Percentiles rank a stretch among this genome's conserved stretches.
These are phyloP conservation scores for Plasmodiophora brassicae DNA, from an alignment of 208 protist species.

Conservation along the genomic window DNA sequence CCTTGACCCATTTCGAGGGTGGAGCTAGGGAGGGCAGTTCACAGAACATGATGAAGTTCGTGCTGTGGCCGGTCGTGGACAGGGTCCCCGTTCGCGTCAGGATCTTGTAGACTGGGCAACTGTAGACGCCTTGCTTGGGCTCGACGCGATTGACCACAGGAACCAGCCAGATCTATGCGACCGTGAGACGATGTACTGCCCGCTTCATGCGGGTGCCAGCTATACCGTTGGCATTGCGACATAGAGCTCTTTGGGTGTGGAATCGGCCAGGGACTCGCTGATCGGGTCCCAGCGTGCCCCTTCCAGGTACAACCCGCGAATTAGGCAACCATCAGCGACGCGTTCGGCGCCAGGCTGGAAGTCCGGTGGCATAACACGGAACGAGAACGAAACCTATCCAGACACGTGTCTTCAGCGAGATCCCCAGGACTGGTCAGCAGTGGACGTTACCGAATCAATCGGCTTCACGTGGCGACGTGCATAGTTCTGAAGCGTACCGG, in stretches of 20 bases:
- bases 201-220: no score
- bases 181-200: no score
- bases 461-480: slow-evolving; percentile 59
- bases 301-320: slow-evolving; percentile 90
- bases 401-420: background rate
- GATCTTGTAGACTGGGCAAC: slow-evolving; percentile 66
- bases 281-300: slow-evolving; percentile 63
- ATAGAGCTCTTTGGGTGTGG: slow-evolving; percentile 61
- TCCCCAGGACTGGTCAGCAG: background rate
- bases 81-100: slow-evolving; percentile 53
- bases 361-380: slow-evolving; percentile 59
- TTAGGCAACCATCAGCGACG: slow-evolving; percentile 80
- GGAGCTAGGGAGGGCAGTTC: slow-evolving; percentile 75
- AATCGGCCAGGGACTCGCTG: slow-evolving; percentile 35
- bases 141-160: slow-evolving; percentile 39
- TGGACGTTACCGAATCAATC: slow-evolving; percentile 56
- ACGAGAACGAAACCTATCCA: slow-evolving; percentile 56
- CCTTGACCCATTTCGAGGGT: slow-evolving; percentile 33
- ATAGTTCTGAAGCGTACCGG: slow-evolving; percentile 78
- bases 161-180: slow-evolving; percentile 52
- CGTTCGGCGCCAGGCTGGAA: slow-evolving; percentile 55
- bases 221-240: slow-evolving; percentile 48
- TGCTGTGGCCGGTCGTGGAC: slow-evolving; percentile 88
- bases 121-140: slow-evolving; percentile 53
- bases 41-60: slow-evolving; percentile 89